A percentile compares a stretch with the other conserved stretches of the same genome.
Evolutionary conservation across 2,329 filamentous ascomycete species (phyloP).

Genomic region (Hypoxylon sp.): DNA sequence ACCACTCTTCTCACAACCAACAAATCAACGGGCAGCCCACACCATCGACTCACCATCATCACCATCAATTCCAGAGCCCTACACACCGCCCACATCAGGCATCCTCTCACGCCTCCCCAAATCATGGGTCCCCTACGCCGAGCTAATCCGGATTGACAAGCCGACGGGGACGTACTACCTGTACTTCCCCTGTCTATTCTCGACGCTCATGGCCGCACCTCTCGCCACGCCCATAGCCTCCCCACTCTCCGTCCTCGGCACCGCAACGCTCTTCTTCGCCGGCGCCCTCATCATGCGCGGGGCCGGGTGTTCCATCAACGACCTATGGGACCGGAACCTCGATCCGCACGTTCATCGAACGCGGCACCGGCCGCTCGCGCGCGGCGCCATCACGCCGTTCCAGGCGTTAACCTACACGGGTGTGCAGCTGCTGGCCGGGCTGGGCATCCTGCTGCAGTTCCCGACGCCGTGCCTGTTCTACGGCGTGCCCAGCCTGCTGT

Average conservation of each 20-base stretch:
- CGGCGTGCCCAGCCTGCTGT: conserved; percentile 78
- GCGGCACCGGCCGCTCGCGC: conserved; percentile 82
- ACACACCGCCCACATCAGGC: conserved; percentile 79
- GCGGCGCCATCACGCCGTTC: conserved; percentile 80
- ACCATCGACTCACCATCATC: conserved; percentile 47
- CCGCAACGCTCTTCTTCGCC: conserved; percentile 77
- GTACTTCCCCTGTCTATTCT: conserved; percentile 88
- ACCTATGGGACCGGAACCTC: conserved; percentile 90
- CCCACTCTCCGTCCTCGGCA: conserved; percentile 73
- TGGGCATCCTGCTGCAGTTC: conserved; percentile 83
- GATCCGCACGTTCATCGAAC: conserved; percentile 85
- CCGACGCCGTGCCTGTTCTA: conserved; percentile 84
- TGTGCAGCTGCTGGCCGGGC: conserved; percentile 78
- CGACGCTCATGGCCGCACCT: conserved; percentile 83
- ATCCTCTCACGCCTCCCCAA: conserved; percentile 77
- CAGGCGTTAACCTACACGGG: conserved; percentile 82
- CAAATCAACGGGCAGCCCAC: conserved; percentile 41
- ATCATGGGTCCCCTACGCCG: conserved; percentile 83
- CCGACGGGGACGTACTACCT: conserved; percentile 87
- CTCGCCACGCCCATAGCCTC: conserved; percentile 73
- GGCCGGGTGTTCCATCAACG: conserved; percentile 90
- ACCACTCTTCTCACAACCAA: conserved; percentile 22
- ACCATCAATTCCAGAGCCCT: conserved; percentile 57
- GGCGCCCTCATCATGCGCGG: conserved; percentile 89
- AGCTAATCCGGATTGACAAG: conserved; percentile 85